Percentiles rank a stretch among this genome's conserved stretches.
These are phyloP conservation scores for Monosporozyma solicola DNA, from an alignment of 805 yeast species.

Conservation along the genomic window DNA sequence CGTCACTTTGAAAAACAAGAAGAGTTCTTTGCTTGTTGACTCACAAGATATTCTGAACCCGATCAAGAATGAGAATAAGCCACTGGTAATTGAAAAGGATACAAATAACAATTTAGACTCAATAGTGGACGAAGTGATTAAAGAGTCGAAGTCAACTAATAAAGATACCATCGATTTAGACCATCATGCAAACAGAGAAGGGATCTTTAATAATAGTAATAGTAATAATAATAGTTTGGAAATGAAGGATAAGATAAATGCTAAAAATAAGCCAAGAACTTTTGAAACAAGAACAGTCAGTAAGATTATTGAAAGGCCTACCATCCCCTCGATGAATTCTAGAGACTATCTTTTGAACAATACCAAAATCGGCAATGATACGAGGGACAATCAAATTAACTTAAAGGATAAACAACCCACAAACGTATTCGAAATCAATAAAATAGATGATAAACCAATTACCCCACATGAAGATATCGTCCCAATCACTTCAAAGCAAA, in stretches of 20 bases:
- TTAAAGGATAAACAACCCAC: background rate
- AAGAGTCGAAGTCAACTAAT: background rate
- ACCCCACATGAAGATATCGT: background rate
- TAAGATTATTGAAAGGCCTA: constrained; percentile 19
- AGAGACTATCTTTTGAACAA: constrained; percentile 16
- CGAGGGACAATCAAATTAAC: background rate
- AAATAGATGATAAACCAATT: background rate
- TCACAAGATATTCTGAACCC: constrained; percentile 1
- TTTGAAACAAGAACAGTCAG: constrained; percentile 3
- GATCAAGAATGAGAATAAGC: background rate
- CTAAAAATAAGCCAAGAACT: background rate
- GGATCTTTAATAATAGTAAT: background rate
- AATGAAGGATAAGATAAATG: background rate
- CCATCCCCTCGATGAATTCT: constrained; percentile 18
- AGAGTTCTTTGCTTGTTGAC: constrained; percentile 28
- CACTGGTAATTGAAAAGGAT: background rate
- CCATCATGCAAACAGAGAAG: background rate
- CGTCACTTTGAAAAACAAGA: constrained; percentile 29
- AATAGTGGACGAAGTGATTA: background rate
- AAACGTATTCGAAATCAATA: background rate
- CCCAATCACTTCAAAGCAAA: background rate
- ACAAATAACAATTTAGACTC: background rate
- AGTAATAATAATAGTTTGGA: background rate
- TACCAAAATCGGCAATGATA: background rate
- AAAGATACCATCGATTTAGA: background rate